phyloP scores from a whole-genome alignment of 768 basidiomycete species.

The Tricholoma flavovirens region DNA sequence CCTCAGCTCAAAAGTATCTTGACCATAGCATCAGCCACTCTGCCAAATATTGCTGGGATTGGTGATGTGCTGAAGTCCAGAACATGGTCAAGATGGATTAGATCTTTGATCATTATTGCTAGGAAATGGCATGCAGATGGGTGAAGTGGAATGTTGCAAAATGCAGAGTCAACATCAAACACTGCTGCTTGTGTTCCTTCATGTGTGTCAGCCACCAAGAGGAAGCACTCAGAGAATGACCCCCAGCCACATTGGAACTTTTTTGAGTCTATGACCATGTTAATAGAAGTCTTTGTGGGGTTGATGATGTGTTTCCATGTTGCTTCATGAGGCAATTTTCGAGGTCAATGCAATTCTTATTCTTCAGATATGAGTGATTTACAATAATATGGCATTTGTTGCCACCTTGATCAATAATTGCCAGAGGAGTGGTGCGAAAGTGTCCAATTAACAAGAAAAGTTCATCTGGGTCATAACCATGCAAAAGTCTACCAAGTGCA shows the following conservation, averaged over 20 bases:
- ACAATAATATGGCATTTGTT: not conserved
- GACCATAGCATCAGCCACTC: slow-evolving; percentile 25
- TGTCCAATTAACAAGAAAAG: not conserved
- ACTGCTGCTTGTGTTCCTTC: not conserved
- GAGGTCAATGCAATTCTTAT: not conserved
- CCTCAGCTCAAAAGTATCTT: slow-evolving; percentile 11
- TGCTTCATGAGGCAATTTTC: not conserved
- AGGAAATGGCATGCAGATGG: not conserved
- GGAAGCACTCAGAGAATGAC: slow-evolving; percentile 3
- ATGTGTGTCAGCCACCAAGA: slow-evolving; percentile 3
- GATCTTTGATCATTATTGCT: not conserved
- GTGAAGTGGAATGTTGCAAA: not conserved
- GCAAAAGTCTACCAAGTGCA: not conserved
- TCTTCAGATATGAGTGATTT: not conserved
- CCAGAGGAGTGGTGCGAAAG: not conserved
- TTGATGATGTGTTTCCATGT: not conserved
- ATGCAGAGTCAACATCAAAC: slow-evolving; percentile 4
- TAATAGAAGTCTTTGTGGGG: not conserved
- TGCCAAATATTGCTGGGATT: slow-evolving; percentile 25
- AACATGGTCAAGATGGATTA: slow-evolving; percentile 6
- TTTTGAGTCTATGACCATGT: not conserved
- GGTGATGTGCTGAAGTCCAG: slow-evolving; percentile 20
- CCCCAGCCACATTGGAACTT: slow-evolving; percentile 6
- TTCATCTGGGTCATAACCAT: not conserved
- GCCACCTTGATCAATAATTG: not conserved